Evolutionary conservation across 2,329 filamentous ascomycete genomes (phyloP).

Genomic region (Fusarium sp.): DNA sequence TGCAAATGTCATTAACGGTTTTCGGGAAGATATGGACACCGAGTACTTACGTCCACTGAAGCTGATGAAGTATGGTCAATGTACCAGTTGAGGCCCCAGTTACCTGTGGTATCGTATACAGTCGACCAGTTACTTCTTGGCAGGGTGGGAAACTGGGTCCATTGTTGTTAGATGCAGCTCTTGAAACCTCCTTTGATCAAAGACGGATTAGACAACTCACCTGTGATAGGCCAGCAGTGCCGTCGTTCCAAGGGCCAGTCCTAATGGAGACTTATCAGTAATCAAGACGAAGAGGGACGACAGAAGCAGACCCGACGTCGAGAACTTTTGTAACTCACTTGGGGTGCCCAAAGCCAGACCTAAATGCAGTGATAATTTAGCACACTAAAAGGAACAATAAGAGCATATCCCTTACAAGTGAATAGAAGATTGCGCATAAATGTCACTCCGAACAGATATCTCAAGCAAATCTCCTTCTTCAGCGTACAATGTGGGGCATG

Average conservation of each 20-base stretch:
- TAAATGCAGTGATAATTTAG: background rate
- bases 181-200: background rate
- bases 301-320: no score
- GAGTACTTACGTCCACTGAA: background rate
- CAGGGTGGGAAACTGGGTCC: background rate
- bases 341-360: background rate
- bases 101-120: background rate
- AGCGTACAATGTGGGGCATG: background rate
- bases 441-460: background rate
- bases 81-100: background rate
- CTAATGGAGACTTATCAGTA: background rate
- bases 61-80: background rate
- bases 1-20: background rate
- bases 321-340: background rate
- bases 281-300: no score
- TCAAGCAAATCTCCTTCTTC: background rate
- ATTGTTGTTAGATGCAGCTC: background rate
- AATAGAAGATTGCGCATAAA: background rate
- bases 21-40: background rate
- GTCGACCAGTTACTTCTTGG: background rate
- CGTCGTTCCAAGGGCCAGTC: background rate
- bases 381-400: background rate
- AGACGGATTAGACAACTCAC: background rate
- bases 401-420: background rate
- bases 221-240: background rate